Percentiles rank a stretch among this genome's conserved stretches.
Evolutionary conservation across 257 asterid species (phyloP).

Genomic region (Gentiana dahurica): DNA sequence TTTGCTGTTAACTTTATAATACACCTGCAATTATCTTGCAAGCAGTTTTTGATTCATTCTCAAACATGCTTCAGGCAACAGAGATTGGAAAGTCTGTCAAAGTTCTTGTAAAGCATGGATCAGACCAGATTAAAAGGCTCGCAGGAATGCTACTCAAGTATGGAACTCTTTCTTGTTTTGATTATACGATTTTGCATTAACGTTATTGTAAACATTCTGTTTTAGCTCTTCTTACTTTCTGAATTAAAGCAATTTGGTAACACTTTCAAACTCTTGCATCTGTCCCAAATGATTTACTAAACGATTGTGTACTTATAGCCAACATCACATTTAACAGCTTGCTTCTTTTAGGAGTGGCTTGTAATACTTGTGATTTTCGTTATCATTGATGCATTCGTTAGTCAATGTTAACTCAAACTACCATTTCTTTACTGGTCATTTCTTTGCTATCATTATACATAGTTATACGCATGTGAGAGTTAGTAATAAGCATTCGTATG

Average conservation of each 20-base stretch:
- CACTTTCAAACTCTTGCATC: too few species aligned
- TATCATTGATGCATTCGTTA: too few species aligned
- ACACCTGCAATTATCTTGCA: not conserved
- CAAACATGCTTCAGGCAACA: constrained; percentile 33
- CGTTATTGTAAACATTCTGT: too few species aligned
- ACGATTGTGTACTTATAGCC: too few species aligned
- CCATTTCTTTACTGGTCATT: not conserved
- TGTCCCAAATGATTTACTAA: too few species aligned
- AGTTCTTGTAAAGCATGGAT: constrained; percentile 36
- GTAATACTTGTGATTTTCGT: too few species aligned
- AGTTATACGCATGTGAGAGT: constrained; percentile 1
- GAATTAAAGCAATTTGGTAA: not conserved
- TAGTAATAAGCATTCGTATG: too few species aligned
- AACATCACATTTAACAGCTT: too few species aligned
- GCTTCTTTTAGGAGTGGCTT: too few species aligned
- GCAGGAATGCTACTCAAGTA: constrained; percentile 47
- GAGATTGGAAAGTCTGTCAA: constrained; percentile 58
- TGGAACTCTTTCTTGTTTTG: constrained; percentile 10
- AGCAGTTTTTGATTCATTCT: not conserved
- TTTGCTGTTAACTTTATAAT: constrained; percentile 4
- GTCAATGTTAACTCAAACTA: too few species aligned
- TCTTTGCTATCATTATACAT: not conserved
- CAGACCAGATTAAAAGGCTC: constrained; percentile 45
- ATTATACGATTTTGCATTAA: not conserved
- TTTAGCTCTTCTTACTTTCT: not conserved